Evolutionary conservation across 371 early-diverging fungal genomes (phyloP), one percentile per base, ranked within the genome.

Genomic region (Apophysomyces elegans): DNA sequence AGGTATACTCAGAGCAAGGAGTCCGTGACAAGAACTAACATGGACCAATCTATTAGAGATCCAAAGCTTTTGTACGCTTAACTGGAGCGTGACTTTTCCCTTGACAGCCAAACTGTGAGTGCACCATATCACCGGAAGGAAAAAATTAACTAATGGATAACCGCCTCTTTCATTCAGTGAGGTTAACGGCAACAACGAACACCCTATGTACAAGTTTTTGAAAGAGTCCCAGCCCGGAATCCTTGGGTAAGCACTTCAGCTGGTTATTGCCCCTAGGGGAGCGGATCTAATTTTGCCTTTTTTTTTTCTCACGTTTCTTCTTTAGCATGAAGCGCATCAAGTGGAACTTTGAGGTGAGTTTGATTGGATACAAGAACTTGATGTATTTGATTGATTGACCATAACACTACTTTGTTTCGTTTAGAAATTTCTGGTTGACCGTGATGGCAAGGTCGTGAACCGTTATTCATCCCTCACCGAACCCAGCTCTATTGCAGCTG

Each of bases 141-240:
- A 7, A 13, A 6, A 45, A 13, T 16, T 16, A 18, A 21, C 54
- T 50, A 50, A 50, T 26, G 32, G 32, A 26, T 26, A 26, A 26
- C 32, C 32, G 3, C 6, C 1, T 50, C 54, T 5, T 39, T 26
- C 43, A 6, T n/a, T 37, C 58, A 84, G 83, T 58, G 89, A 93
- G 46, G 96, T 96, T n/a, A 93, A 93, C 67, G 95, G 95, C 9
- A 72, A 81, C 35, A 77, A 92, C 36, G 90, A 83, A 58, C 82
- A 90, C 64, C 88, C 92, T 11, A 76, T 97, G 39, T 95, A 85
- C 73, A 74, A 84, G 43, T 95, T 83, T 69, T 75, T 96, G 37
- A 94, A 92, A 70, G 71, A 78, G 5, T 79, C 86, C 11, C 83
- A 84, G 64, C 73, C 86, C 9, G 90, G 90, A 7, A 58, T 86